Evolutionary conservation across 352 stramenopile genomes (phyloP).

Genomic region (Elongisporangium anandrum): DNA sequence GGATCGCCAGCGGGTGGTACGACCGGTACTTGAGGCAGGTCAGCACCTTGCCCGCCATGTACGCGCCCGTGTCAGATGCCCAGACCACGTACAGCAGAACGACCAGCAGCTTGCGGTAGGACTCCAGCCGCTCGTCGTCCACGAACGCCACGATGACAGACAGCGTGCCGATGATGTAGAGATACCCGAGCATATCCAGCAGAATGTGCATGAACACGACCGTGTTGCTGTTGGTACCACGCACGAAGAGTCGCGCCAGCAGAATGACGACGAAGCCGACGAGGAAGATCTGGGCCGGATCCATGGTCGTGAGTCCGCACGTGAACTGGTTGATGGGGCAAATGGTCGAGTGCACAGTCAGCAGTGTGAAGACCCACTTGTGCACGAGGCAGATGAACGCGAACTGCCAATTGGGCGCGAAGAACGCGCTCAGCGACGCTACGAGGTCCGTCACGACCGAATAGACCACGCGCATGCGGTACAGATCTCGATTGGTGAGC

Average conservation of each 20-base stretch:
- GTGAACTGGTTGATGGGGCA: slow-evolving; percentile 71
- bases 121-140: slow-evolving; percentile 46
- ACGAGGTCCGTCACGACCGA: slow-evolving; percentile 57
- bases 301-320: slow-evolving; percentile 36
- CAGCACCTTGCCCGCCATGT: slow-evolving; percentile 89
- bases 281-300: slow-evolving; percentile 46
- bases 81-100: slow-evolving; percentile 70
- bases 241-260: slow-evolving; percentile 41
- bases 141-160: slow-evolving; percentile 63
- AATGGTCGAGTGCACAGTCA: slow-evolving; percentile 60
- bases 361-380: slow-evolving; percentile 61
- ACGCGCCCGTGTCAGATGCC: slow-evolving; percentile 91
- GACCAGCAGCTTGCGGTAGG: slow-evolving; percentile 62
- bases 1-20: slow-evolving; percentile 83
- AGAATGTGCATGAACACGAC: slow-evolving; percentile 36
- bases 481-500: slow-evolving; percentile 48
- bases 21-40: slow-evolving; percentile 81
- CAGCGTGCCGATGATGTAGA: slow-evolving; percentile 67
- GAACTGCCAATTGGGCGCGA: slow-evolving; percentile 65
- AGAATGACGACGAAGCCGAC: slow-evolving; percentile 53
- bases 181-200: slow-evolving; percentile 59
- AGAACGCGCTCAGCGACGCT: slow-evolving; percentile 42
- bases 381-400: slow-evolving; percentile 61
- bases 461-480: slow-evolving; percentile 52
- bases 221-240: not conserved